Conservation (phyloP, 768 basidiomycete species). For the Neoboletus brunneissimus region DNA sequence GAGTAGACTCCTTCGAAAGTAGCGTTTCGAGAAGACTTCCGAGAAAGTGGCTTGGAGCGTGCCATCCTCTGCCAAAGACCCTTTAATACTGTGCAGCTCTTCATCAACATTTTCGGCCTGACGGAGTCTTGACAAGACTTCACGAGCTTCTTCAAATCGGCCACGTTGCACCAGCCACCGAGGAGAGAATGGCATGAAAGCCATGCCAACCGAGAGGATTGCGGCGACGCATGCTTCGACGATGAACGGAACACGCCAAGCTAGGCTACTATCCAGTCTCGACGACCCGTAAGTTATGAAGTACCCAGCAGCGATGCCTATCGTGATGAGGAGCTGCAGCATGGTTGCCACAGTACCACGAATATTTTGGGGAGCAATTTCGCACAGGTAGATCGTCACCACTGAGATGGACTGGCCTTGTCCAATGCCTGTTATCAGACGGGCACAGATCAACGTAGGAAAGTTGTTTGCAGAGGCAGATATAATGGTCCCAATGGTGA, state of each 20-base stretch:
- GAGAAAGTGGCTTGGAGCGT: constrained; percentile 19
- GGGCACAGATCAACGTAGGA: constrained; percentile 40
- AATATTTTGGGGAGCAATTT: constrained; percentile 41
- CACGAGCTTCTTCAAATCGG: constrained; percentile 30
- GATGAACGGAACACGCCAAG: constrained; percentile 31
- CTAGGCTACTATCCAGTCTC: constrained; percentile 19
- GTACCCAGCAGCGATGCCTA: constrained; percentile 40
- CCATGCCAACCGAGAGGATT: constrained; percentile 23
- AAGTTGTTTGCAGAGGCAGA: constrained; percentile 37
- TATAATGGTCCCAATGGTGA: constrained; percentile 41
- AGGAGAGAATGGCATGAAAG: constrained; percentile 20
- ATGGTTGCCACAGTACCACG: constrained; percentile 41
- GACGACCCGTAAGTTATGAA: constrained; percentile 28
- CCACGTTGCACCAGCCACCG: constrained; percentile 34
- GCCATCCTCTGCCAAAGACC: constrained; percentile 25
- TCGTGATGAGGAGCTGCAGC: constrained; percentile 42
- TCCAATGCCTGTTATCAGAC: constrained; percentile 46
- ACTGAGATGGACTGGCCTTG: constrained; percentile 46
- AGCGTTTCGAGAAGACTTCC: constrained; percentile 29
- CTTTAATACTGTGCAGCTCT: constrained; percentile 19
- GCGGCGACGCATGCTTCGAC: constrained; percentile 22
- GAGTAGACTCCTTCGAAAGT: constrained; percentile 36
- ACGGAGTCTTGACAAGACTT: constrained; percentile 26
- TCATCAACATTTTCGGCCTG: constrained; percentile 15
- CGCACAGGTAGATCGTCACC: constrained; percentile 39